Conservation (phyloP, 345 rosid genomes). For the Hibiscus trionum region DNA sequence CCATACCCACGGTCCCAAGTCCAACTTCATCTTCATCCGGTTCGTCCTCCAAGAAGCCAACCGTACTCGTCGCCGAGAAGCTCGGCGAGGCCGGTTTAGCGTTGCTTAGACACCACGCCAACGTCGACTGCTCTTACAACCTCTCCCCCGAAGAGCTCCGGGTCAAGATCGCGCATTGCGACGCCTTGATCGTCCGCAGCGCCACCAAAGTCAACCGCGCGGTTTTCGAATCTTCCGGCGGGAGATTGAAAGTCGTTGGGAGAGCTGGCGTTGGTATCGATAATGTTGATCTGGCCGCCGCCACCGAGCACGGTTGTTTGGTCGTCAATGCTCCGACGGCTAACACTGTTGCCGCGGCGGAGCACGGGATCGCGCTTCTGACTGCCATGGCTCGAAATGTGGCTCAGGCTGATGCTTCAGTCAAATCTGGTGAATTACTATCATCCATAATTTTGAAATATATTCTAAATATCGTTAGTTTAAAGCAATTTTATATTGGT, state of each 20-base stretch:
- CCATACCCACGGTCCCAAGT: no score
- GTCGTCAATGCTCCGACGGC: not conserved
- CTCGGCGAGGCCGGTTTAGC: not conserved
- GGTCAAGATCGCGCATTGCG: not conserved
- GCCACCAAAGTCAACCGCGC: not conserved
- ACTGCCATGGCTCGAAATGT: not conserved
- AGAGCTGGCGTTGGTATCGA: not conserved
- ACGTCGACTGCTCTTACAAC: not conserved
- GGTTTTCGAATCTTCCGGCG: not conserved
- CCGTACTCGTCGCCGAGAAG: not conserved
- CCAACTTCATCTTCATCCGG: no score
- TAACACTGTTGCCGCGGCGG: not conserved
- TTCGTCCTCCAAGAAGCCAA: not conserved
- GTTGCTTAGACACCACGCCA: not conserved
- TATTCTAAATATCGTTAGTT: no score
- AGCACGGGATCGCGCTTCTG: not conserved
- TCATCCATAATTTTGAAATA: no score
- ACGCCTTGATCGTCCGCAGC: not conserved
- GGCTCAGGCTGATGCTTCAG: not conserved
- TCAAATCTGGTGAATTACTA: not conserved
- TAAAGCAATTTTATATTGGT: no score
- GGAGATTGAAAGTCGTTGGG: not conserved
- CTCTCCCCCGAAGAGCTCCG: not conserved
- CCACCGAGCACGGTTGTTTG: not conserved
- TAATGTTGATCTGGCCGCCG: not conserved